Evolutionary conservation across 805 yeast species (phyloP), one percentile per base, ranked within the genome.

Genomic region (Saccharomyces cerevisiae): DNA sequence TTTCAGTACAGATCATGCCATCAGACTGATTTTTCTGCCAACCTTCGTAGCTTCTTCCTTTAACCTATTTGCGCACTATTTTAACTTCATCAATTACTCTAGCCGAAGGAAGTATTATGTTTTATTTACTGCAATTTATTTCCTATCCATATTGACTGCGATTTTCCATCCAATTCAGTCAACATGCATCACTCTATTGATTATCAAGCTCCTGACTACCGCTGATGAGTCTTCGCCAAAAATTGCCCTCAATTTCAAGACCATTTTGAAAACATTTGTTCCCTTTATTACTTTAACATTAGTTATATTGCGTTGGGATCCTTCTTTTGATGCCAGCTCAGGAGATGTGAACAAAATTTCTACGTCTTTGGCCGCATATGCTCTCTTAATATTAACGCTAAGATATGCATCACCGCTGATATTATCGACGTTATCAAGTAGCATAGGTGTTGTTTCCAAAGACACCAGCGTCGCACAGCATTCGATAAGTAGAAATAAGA

Each of bases 81-180:
- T 43, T 4, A 36, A 28, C 6, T 27, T 26, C 22, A 47, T 43
- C 29, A 48, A 24, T 6, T 36, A 48, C 26, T 17, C 17, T 4
- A 11, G n/a, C 28, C 28, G 31, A 41, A n/a, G 27, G 13, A 32
- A 36, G 22, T 17, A 43, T 26, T 29, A 22, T 13, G 28, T 26
- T 26, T 10, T 65, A 17, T 62, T 66, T 48, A 53, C 58, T 29
- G 61, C 64, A 3, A 13, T 55, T 36, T 53, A 41, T 55, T 32
- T 50, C 47, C 51, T 57, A 50, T 48, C 57, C 54, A 29, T 52
- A 11, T 30, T 55, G 30, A 57, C 51, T 28, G 30, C 56, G 21
- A 32, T 51, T 24, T 46, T 57, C 36, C 58, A 59, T 13, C 57
- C 59, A 28, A 51, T 53, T 13, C 58, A 58, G 41, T 50, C 59